A percentile compares a stretch with the other conserved stretches of the same genome.
phyloP scores from a whole-genome alignment of 2,329 filamentous ascomycete genomes.

The Colletotrichum coccodes region DNA sequence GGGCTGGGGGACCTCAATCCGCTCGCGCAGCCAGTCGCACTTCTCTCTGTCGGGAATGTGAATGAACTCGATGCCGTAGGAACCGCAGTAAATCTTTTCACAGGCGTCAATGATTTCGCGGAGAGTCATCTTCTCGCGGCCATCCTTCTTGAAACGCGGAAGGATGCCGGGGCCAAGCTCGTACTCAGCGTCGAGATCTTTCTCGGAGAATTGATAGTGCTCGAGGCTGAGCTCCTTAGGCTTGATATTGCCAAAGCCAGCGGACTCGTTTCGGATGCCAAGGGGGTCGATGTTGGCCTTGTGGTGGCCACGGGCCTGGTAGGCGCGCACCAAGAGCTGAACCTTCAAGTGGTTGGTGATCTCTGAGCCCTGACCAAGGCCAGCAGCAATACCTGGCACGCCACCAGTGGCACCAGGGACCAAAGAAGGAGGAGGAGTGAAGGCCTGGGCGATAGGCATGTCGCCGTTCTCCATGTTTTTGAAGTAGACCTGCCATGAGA shows the following conservation, averaged over 20 bases:
- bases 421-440: slow-evolving; percentile 93
- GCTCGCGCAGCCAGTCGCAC: slow-evolving; percentile 97
- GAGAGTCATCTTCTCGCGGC: slow-evolving; percentile 94
- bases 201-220: slow-evolving; percentile 94
- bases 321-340: slow-evolving; percentile 94
- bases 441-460: slow-evolving; percentile 97
- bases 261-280: slow-evolving; percentile 87
- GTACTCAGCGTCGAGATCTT: slow-evolving; percentile 93
- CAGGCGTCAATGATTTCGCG: slow-evolving; percentile 93
- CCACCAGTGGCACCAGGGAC: slow-evolving; percentile 84
- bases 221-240: slow-evolving; percentile 94
- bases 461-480: slow-evolving; percentile 98
- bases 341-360: slow-evolving; percentile 98
- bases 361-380: slow-evolving; percentile 76
- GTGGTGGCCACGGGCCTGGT: slow-evolving; percentile 97
- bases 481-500: slow-evolving; percentile 99
- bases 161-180: slow-evolving; percentile 93
- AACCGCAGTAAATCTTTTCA: slow-evolving; percentile 95
- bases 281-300: slow-evolving; percentile 98
- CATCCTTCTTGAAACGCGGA: slow-evolving; percentile 89
- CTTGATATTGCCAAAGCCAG: slow-evolving; percentile 85
- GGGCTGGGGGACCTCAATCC: slow-evolving; percentile 90
- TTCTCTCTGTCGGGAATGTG: slow-evolving; percentile 97
- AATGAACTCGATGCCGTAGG: slow-evolving; percentile 98
- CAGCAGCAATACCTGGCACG: slow-evolving; percentile 78